phyloP scores from a whole-genome alignment of 2,329 filamentous ascomycete genomes.

The Dactylella cylindrospora region DNA sequence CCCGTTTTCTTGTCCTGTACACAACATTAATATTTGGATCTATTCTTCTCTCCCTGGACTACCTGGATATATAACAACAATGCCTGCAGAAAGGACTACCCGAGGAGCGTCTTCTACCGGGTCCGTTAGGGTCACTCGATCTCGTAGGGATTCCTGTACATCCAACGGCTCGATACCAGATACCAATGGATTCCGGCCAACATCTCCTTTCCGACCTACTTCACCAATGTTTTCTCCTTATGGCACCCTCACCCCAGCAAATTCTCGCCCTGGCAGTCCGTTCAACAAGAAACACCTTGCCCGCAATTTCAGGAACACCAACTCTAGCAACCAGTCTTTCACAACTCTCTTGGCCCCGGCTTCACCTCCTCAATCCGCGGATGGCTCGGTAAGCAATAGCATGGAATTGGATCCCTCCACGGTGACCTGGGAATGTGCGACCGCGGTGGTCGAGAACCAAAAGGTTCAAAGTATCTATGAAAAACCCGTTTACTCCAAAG shows the following conservation, averaged over 20 bases:
- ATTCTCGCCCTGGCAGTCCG: conserved; percentile 35
- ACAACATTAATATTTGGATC: conserved; percentile 3
- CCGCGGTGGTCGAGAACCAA: conserved; percentile 47
- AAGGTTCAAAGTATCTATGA: conserved; percentile 48
- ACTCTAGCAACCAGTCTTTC: conserved; percentile 28
- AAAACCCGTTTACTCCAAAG: conserved; percentile 45
- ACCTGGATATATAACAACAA: conserved; percentile 8
- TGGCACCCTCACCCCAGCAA: conserved; percentile 39
- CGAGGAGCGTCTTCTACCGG: conserved; percentile 32
- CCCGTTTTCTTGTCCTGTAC: conserved; percentile 11
- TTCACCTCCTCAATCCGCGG: conserved; percentile 34
- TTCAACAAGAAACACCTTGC: conserved; percentile 35
- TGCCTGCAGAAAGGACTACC: conserved; percentile 35
- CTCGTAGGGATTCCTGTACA: conserved; percentile 34
- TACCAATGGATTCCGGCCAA: conserved; percentile 36
- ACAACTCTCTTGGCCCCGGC: conserved; percentile 33
- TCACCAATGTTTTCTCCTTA: conserved; percentile 36
- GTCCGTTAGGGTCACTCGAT: conserved; percentile 28
- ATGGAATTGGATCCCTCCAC: conserved; percentile 44
- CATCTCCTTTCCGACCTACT: conserved; percentile 33
- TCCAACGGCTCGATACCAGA: conserved; percentile 39
- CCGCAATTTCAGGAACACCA: conserved; percentile 32
- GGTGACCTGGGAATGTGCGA: conserved; percentile 48
- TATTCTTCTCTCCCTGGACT: too few relatives aligned
- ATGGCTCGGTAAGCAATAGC: conserved; percentile 38